phyloP scores from a whole-genome alignment of 192 early-diverging fungal species.

The Coemansia erecta region DNA sequence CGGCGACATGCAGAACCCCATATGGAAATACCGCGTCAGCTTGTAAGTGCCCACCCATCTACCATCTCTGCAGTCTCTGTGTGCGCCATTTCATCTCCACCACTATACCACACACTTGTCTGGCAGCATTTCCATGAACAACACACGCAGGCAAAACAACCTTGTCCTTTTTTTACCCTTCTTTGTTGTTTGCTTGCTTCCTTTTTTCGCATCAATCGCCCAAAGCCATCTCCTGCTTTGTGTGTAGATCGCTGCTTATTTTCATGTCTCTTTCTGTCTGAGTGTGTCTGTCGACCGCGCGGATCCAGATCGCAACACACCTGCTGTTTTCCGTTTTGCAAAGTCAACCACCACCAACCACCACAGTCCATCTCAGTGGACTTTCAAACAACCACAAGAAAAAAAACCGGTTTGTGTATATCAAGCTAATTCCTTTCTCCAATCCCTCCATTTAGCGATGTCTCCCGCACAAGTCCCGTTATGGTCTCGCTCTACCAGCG shows the following conservation, averaged over 20 bases:
- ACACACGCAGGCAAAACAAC: too few species aligned
- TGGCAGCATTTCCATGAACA: too few species aligned
- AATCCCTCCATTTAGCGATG: slow-evolving; percentile 33
- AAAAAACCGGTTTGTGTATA: background rate
- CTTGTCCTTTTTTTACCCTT: too few species aligned
- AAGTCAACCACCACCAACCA: too few species aligned
- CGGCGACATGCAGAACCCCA: slow-evolving; percentile 70
- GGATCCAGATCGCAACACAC: background rate
- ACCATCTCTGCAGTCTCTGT: slow-evolving; percentile 4
- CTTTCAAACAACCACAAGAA: too few species aligned
- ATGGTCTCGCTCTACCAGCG: slow-evolving; percentile 58
- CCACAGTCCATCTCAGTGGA: too few species aligned
- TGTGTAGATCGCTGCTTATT: slow-evolving; percentile 1
- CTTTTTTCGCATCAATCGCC: too few species aligned
- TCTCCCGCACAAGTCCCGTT: slow-evolving; percentile 49
- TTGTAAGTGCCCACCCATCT: slow-evolving; percentile 65
- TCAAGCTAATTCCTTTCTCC: background rate
- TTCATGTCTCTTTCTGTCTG: background rate
- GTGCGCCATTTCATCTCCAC: too few species aligned
- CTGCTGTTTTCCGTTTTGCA: background rate
- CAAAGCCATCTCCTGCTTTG: too few species aligned
- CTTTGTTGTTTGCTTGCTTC: too few species aligned
- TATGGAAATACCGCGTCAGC: slow-evolving; percentile 75
- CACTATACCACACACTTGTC: too few species aligned
- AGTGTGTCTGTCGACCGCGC: background rate